Conservation (phyloP, 768 basidiomycete species). For the Mycena indigotica region DNA sequence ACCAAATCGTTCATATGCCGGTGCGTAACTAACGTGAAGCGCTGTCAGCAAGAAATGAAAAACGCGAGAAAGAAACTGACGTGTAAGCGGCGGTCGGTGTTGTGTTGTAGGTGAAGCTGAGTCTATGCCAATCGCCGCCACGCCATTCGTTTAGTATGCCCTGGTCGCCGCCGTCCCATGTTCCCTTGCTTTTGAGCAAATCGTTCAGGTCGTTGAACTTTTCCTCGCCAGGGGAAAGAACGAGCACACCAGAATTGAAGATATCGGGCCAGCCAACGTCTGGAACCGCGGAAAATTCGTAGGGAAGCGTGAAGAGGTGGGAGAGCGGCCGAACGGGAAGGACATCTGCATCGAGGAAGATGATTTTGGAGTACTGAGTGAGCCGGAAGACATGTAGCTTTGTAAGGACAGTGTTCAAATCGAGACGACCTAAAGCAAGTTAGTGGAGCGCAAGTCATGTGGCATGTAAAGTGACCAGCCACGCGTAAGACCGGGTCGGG, state of each 20-base stretch:
- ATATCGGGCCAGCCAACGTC: slow-evolving; percentile 99
- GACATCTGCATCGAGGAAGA: slow-evolving; percentile 92
- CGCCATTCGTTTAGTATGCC: slow-evolving; percentile 97
- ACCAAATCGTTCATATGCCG: slow-evolving; percentile 93
- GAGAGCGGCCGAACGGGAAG: slow-evolving; percentile 86
- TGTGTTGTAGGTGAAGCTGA: slow-evolving; percentile 98
- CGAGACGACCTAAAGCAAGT: slow-evolving; percentile 75
- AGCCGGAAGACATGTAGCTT: slow-evolving; percentile 97
- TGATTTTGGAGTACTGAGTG: slow-evolving; percentile 78
- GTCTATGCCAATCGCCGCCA: slow-evolving; percentile 81
- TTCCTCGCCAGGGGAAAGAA: slow-evolving; percentile 76
- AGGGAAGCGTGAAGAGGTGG: slow-evolving; percentile 83
- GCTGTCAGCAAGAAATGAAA: slow-evolving; percentile 31
- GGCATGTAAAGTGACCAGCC: background rate
- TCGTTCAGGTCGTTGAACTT: slow-evolving; percentile 77
- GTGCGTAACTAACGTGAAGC: slow-evolving; percentile 75
- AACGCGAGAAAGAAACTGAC: slow-evolving; percentile 50
- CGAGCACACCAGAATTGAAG: slow-evolving; percentile 97
- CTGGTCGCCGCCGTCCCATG: slow-evolving; percentile 99
- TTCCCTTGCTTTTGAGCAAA: slow-evolving; percentile 76
- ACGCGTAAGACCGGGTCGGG: slow-evolving; percentile 21
- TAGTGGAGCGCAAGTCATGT: slow-evolving; percentile 15
- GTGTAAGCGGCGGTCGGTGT: slow-evolving; percentile 97
- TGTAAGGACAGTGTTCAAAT: slow-evolving; percentile 91
- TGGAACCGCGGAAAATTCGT: slow-evolving; percentile 90